phyloP scores from a whole-genome alignment of 352 stramenopile genomes.

The Saprolegnia diclina region DNA sequence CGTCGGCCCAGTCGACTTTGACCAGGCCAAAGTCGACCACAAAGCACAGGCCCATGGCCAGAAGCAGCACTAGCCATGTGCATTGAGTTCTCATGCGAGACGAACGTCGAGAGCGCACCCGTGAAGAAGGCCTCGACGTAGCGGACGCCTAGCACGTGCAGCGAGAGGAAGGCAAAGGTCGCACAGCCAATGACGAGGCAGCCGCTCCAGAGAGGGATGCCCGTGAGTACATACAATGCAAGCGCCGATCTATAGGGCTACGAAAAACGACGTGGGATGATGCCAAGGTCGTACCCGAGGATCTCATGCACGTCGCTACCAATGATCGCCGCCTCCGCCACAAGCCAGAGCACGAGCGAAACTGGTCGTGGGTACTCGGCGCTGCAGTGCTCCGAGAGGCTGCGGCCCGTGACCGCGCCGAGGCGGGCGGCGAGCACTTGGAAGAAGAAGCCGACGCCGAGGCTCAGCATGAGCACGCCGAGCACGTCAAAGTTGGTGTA shows the following conservation, averaged over 20 bases:
- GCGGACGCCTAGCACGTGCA: constrained; percentile 51
- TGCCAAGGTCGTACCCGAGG: too few species aligned
- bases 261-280: too few species aligned
- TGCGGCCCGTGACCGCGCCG: constrained; percentile 75
- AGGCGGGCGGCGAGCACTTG: constrained; percentile 84
- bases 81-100: constrained; percentile 58
- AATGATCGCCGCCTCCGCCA: constrained; percentile 86
- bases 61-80: constrained; percentile 55
- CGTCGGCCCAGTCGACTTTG: constrained; percentile 46
- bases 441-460: constrained; percentile 75
- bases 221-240: constrained; percentile 72
- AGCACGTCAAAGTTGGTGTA: constrained; percentile 80
- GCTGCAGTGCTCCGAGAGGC: constrained; percentile 73
- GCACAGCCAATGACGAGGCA: constrained; percentile 62
- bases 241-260: constrained; percentile 67
- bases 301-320: constrained; percentile 83
- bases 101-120: constrained; percentile 46
- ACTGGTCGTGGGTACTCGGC: constrained; percentile 52
- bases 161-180: constrained; percentile 88
- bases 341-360: constrained; percentile 65
- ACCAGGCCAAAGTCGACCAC: constrained; percentile 81
- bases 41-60: constrained; percentile 83
- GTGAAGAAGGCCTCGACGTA: constrained; percentile 6
- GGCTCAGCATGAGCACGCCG: constrained; percentile 82
- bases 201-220: constrained; percentile 59